Conservation (phyloP, 345 rosid species). For the Populus alba region DNA sequence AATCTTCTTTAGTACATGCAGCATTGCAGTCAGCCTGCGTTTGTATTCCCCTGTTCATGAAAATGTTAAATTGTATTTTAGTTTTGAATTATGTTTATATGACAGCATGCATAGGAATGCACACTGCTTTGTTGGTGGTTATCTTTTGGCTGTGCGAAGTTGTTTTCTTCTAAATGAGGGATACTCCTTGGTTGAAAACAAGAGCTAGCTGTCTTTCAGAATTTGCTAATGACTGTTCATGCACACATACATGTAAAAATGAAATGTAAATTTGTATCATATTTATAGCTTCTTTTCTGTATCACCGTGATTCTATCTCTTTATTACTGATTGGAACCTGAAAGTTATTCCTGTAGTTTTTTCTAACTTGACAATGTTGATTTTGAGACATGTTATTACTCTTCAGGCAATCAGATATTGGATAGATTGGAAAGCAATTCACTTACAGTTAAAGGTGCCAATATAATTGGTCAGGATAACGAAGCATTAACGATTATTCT, state of each 20-base stretch:
- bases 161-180: neutral
- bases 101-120: no score
- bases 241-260: neutral
- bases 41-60: neutral
- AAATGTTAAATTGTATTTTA: no score
- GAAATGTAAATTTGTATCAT: neutral
- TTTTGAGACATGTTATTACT: slow-evolving; percentile 1
- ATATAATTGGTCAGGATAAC: slow-evolving; percentile 66
- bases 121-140: no score
- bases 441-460: slow-evolving; percentile 85
- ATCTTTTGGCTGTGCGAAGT: neutral
- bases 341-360: neutral
- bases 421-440: slow-evolving; percentile 80
- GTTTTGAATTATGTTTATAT: no score
- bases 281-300: neutral
- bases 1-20: neutral
- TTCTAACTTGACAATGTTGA: no score
- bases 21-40: neutral
- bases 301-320: neutral
- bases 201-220: no score
- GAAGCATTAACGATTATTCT: slow-evolving; percentile 59
- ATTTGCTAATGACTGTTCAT: no score
- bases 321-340: neutral
- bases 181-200: neutral
- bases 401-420: slow-evolving; percentile 57